These are phyloP conservation scores for Solanum tarapatanum DNA, from an alignment of 257 asterid species.

Conservation along the genomic window DNA sequence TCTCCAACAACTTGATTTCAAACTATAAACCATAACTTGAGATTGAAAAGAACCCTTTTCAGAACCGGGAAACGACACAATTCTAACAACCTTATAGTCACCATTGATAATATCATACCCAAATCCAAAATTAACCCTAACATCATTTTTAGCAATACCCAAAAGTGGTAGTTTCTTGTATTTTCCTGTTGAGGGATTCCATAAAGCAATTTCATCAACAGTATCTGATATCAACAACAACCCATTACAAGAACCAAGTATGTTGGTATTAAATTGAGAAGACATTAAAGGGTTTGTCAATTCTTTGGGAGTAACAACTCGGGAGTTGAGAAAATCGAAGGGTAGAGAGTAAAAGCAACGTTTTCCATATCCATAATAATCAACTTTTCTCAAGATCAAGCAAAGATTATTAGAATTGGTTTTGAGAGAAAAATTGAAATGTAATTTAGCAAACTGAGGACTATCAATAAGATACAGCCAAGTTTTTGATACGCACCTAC, in stretches of 20 bases:
- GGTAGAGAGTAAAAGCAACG: not conserved
- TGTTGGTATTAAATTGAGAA: not conserved
- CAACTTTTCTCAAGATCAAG: not conserved
- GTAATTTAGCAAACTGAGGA: not conserved
- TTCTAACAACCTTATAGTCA: not conserved
- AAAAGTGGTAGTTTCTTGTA: not conserved
- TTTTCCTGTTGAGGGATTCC: not conserved
- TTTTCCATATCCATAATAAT: not conserved
- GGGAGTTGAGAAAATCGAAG: not conserved
- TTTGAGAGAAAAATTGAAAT: not conserved
- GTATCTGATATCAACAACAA: not conserved
- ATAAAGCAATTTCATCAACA: not conserved
- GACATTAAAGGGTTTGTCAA: not conserved
- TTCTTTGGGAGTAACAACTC: not conserved
- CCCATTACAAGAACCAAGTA: not conserved
- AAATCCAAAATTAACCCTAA: not conserved
- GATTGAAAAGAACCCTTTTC: not conserved
- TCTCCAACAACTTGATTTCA: not conserved
- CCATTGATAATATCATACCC: not conserved
- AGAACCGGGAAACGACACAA: not conserved
- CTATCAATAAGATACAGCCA: not conserved
- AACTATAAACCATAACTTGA: not conserved
- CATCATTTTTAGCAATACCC: not conserved
- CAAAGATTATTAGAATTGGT: not conserved
- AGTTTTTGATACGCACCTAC: not conserved